phyloP scores from a whole-genome alignment of 2,329 filamentous ascomycete genomes.

The Sclerotinia spermophila region DNA sequence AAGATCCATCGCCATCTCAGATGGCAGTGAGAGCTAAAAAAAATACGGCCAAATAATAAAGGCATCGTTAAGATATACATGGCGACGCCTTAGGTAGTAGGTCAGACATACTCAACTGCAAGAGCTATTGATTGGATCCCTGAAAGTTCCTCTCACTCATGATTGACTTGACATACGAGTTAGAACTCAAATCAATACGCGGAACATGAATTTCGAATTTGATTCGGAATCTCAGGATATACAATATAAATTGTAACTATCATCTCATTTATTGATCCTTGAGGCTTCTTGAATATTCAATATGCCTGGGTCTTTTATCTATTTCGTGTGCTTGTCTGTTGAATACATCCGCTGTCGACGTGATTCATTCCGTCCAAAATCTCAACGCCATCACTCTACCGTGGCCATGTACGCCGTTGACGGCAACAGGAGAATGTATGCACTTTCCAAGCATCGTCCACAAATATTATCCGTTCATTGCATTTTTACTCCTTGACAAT shows the following conservation, averaged over 20 bases:
- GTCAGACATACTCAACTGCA: slow-evolving; percentile 4
- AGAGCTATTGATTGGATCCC: slow-evolving; percentile 13
- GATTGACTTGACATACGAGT: neutral
- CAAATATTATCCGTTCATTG: neutral
- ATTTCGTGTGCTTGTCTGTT: neutral
- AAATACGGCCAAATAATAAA: slow-evolving; percentile 12
- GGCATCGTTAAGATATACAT: neutral
- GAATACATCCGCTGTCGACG: neutral
- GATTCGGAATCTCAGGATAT: neutral
- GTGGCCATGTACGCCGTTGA: neutral
- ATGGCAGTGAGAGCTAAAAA: neutral
- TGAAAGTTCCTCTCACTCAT: neutral
- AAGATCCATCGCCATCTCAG: slow-evolving; percentile 3
- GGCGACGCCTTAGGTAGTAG: slow-evolving; percentile 16
- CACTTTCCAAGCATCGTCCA: neutral
- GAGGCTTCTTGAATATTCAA: neutral
- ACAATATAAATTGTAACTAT: neutral
- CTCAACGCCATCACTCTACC: neutral
- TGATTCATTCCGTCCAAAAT: neutral
- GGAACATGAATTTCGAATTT: neutral
- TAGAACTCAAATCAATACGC: neutral
- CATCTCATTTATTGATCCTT: neutral
- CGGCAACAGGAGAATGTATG: neutral
- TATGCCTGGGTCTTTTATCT: neutral
- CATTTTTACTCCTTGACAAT: neutral